Evolutionary conservation across 805 yeast genomes (phyloP).

Genomic region (Candida khao-thaluensis): DNA sequence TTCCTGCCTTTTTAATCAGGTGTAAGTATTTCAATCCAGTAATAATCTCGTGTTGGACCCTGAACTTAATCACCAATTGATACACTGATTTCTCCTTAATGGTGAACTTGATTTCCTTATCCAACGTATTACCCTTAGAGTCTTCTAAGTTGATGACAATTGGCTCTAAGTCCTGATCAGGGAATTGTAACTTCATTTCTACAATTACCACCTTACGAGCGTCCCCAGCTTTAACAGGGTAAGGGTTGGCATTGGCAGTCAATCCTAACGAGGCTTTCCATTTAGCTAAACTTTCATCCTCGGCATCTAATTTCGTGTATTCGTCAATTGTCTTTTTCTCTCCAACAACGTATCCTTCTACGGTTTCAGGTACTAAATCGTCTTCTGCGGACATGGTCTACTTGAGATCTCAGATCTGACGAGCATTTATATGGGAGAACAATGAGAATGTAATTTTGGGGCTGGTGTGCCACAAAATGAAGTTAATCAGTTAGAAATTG

Average conservation of each 20-base stretch:
- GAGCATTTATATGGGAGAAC: too few species aligned
- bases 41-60: constrained; percentile 86
- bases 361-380: constrained; percentile 61
- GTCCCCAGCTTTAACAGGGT: constrained; percentile 71
- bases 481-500: too few species aligned
- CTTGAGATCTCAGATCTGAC: not conserved
- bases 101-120: constrained; percentile 63
- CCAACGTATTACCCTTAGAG: constrained; percentile 51
- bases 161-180: constrained; percentile 54
- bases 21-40: constrained; percentile 89
- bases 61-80: constrained; percentile 69
- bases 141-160: constrained; percentile 69
- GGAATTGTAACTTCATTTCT: constrained; percentile 69
- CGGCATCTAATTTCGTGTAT: constrained; percentile 78
- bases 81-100: constrained; percentile 79
- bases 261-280: constrained; percentile 91
- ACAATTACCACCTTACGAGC: constrained; percentile 74
- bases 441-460: too few species aligned
- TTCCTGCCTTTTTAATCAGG: constrained; percentile 81
- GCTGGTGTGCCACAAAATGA: too few species aligned
- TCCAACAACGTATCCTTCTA: constrained; percentile 62
- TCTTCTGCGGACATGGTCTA: constrained; percentile 32
- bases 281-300: constrained; percentile 84
- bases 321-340: constrained; percentile 80
- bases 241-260: constrained; percentile 48